Conservation (phyloP, 371 early-diverging fungal genomes). For the Syncephalastrum contaminatum region DNA sequence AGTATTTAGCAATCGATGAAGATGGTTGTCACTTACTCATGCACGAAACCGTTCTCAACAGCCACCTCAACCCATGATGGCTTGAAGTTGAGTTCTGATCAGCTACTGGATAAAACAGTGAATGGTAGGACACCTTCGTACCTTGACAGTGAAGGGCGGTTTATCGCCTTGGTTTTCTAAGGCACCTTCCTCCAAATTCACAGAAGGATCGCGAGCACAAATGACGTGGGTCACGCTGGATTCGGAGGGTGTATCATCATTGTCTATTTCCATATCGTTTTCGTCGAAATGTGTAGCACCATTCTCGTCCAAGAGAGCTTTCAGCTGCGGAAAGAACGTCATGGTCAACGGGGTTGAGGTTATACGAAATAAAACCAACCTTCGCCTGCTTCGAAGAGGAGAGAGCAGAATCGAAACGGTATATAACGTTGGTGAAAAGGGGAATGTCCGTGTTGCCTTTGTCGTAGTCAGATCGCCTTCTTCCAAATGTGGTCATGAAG, state of each 20-base stretch:
- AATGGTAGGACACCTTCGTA: neutral
- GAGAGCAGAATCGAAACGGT: neutral
- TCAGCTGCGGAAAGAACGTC: neutral
- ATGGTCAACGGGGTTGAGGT: neutral
- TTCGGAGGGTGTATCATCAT: neutral
- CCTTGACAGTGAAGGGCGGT: constrained; percentile 3
- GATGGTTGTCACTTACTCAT: constrained; percentile 29
- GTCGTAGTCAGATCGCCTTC: too few relatives aligned
- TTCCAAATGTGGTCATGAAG: too few relatives aligned
- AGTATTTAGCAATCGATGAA: neutral
- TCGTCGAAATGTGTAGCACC: constrained; percentile 2
- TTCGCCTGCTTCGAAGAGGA: neutral
- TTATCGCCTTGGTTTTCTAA: neutral
- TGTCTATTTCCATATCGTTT: neutral
- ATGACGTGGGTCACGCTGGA: constrained; percentile 5
- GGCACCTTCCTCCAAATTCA: neutral
- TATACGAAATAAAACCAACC: neutral
- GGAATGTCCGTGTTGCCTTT: neutral
- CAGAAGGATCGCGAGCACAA: neutral
- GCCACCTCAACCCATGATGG: constrained; percentile 22
- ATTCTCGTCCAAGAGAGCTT: neutral
- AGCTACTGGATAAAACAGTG: neutral
- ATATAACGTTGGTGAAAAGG: constrained; percentile 9
- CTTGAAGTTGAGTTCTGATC: constrained; percentile 1
- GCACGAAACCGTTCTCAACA: constrained; percentile 26